Evolutionary conservation across 75 land plant species (phyloP).

Genomic region (Pinus tabuliformis): DNA sequence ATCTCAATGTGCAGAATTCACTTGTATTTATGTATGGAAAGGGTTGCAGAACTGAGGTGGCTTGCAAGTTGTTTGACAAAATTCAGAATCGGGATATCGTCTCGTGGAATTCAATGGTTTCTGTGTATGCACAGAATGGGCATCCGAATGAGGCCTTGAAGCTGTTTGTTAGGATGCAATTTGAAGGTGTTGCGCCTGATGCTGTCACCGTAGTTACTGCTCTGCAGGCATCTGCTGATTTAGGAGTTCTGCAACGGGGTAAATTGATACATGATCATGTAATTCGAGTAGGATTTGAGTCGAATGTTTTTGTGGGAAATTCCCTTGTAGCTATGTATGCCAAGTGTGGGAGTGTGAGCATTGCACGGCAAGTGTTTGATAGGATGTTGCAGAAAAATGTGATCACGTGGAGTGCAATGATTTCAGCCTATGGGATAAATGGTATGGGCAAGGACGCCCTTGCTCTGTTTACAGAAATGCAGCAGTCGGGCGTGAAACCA

Average conservation of each 20-base stretch:
- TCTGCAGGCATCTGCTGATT: constrained; percentile 19
- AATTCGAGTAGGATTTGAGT: constrained; percentile 6
- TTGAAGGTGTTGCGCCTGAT: constrained; percentile 6
- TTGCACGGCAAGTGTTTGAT: constrained; percentile 23
- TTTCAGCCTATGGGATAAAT: constrained; percentile 17
- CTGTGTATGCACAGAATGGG: constrained; percentile 16
- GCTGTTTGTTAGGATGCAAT: constrained; percentile 5
- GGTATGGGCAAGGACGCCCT: constrained; percentile 7
- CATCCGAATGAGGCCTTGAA: constrained; percentile 4
- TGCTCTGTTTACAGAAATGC: constrained; percentile 16
- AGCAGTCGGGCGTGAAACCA: constrained; percentile 12
- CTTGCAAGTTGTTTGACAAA: constrained; percentile 10
- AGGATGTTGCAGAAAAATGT: constrained; percentile 11
- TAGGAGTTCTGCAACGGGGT: constrained; percentile 8
- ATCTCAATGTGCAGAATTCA: constrained; percentile 7
- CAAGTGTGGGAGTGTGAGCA: constrained; percentile 22
- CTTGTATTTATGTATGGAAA: constrained; percentile 17
- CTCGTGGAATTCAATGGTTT: constrained; percentile 15
- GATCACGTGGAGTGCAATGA: constrained; percentile 29
- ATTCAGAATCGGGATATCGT: constrained; percentile 8
- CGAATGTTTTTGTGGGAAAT: constrained; percentile 15
- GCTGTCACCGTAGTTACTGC: neutral
- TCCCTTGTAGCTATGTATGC: constrained; percentile 34
- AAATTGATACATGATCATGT: constrained; percentile 13
- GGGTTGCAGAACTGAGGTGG: neutral